phyloP scores from a whole-genome alignment of 345 rosid genomes.

The Brassica cretica region DNA sequence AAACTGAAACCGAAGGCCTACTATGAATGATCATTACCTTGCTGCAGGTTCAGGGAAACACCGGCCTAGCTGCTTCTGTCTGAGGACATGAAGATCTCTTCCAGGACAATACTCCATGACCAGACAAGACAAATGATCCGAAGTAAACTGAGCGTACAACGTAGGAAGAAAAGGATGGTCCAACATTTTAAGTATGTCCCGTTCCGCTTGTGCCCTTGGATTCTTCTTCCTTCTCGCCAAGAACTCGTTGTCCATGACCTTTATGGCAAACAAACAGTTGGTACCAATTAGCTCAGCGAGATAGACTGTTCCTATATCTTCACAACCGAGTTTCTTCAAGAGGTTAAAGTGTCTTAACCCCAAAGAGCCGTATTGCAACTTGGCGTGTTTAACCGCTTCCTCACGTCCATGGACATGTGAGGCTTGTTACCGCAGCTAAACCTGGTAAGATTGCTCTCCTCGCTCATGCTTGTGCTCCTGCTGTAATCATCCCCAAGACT shows the following conservation, averaged over 20 bases:
- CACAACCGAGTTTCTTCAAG: neutral
- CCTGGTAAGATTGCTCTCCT: neutral
- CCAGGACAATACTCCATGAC: constrained; percentile 7
- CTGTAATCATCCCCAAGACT: neutral
- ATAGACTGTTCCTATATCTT: neutral
- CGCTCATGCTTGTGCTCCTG: constrained; percentile 4
- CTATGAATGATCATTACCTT: neutral
- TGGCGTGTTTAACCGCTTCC: neutral
- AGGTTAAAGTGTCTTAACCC: neutral
- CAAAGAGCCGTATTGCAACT: neutral
- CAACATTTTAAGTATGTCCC: neutral
- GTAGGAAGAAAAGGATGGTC: no score
- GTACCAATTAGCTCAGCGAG: neutral
- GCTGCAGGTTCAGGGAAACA: constrained; percentile 8
- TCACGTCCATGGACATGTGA: neutral
- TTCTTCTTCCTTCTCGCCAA: neutral
- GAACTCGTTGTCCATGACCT: neutral
- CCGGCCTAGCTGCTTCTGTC: neutral
- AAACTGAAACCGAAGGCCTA: no score
- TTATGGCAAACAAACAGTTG: neutral
- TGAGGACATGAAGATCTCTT: neutral
- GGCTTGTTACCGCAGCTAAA: neutral
- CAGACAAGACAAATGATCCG: neutral
- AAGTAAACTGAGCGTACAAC: no score
- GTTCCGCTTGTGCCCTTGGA: neutral